Evolutionary conservation across 2,329 filamentous ascomycete species (phyloP).

Genomic region (Aquanectria penicillioides): DNA sequence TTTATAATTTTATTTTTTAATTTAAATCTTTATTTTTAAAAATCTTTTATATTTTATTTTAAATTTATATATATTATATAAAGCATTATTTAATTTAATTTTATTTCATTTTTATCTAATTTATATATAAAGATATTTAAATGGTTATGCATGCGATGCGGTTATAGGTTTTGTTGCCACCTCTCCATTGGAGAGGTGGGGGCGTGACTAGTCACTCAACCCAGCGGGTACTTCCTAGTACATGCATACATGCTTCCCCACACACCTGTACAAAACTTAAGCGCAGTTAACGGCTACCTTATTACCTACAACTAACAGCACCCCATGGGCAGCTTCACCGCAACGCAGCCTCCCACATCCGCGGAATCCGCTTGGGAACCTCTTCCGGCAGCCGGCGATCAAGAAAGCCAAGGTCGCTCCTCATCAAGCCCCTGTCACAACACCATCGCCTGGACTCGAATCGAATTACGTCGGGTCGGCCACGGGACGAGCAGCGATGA

Average conservation of each 20-base stretch:
- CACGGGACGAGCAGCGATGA: constrained; percentile 17
- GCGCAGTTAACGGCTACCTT: constrained; percentile 10
- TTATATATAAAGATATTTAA: no score
- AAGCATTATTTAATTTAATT: no score
- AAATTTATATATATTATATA: no score
- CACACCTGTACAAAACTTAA: constrained; percentile 5
- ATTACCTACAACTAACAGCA: neutral
- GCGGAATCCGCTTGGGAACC: neutral
- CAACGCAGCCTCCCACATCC: neutral
- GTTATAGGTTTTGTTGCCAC: no score
- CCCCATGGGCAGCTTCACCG: neutral
- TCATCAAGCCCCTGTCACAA: neutral
- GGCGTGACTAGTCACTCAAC: no score
- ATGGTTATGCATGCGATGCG: no score
- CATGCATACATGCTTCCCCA: constrained; percentile 2
- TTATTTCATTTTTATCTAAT: no score
- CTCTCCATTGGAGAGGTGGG: no score
- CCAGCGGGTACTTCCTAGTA: neutral
- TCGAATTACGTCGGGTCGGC: constrained; percentile 24
- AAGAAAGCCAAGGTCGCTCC: neutral
- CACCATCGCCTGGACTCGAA: constrained; percentile 12
- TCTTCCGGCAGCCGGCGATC: constrained; percentile 1
- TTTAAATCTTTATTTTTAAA: no score
- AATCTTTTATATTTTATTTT: no score
- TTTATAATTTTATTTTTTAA: no score